phyloP scores from a whole-genome alignment of 2,329 filamentous ascomycete genomes.

The Aspergillus eucalypticola region DNA sequence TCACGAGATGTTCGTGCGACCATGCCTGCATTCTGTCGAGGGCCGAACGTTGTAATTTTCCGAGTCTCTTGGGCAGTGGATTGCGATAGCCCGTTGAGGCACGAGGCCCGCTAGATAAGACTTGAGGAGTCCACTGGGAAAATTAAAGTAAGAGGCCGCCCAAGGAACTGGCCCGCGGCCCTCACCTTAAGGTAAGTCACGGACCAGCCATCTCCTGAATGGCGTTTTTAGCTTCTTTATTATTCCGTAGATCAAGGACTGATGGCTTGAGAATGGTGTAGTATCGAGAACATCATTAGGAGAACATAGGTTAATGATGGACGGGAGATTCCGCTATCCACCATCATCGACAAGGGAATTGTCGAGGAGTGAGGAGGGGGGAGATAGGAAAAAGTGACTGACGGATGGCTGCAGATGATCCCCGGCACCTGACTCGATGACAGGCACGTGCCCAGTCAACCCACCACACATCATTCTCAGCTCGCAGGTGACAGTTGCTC shows the following conservation, averaged over 20 bases:
- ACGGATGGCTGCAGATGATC: conserved; percentile 6
- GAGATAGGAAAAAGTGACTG: too few species aligned
- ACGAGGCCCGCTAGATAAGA: conserved; percentile 3
- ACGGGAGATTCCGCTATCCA: not conserved
- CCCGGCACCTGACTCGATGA: not conserved
- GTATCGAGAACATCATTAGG: not conserved
- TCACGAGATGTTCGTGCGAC: not conserved
- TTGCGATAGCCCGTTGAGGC: not conserved
- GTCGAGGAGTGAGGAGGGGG: not conserved
- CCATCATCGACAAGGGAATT: not conserved
- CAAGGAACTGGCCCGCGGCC: not conserved
- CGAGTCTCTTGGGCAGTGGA: not conserved
- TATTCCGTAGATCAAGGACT: not conserved
- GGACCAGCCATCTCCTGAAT: not conserved
- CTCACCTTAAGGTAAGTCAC: not conserved
- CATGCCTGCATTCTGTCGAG: not conserved
- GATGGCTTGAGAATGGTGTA: not conserved
- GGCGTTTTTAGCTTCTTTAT: not conserved
- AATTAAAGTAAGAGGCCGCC: conserved; percentile 1
- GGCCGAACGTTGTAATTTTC: not conserved
- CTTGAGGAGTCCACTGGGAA: not conserved
- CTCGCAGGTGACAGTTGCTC: too few species aligned
- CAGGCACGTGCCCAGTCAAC: not conserved
- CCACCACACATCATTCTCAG: not conserved
- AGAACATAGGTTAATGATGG: not conserved